Evolutionary conservation across 2,329 filamentous ascomycete species (phyloP), one percentile per base, ranked within the genome.

Genomic region (Drechslerella stenobrocha): DNA sequence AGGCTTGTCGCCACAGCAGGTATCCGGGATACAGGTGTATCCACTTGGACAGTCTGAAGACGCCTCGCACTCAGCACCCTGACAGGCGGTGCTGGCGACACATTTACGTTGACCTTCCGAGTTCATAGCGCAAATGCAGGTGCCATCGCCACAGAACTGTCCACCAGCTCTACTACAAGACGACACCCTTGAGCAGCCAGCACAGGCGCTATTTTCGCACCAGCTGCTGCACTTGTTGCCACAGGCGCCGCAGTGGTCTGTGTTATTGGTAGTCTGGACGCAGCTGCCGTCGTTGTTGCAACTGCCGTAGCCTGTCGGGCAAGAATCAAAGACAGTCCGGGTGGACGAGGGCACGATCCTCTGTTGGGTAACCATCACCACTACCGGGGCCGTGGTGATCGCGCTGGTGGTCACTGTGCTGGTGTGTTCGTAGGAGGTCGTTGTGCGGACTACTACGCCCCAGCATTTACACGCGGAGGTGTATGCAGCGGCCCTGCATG

Each of bases 71-170:
- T 34, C 26, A 5, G 9, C 18, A 28, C 53, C 61, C 4, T 37
- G 22, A 18, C 61, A 66, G 18, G 35, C 45, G 5, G 53, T 42
- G 26, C 40, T 42, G 46, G 53, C 40, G n/a, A 46, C 22, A 32
- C 61, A 66, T 5, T 23, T 24, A 22, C 47, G 53, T 34, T 66
- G 61, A 4, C 48, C 61, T 53, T 66, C 61, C 4, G 32, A 26
- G 42, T 58, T 66, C 18, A 53, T 22, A 42, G 37, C 52, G 48
- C 47, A 52, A 53, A 66, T 53, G 35, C 61, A 66, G 11, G 61
- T 66, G 2, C 45, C 53, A 11, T 44, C 53, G 8, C 40, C 61
- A 35, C 61, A 66, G 34, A 53, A 46, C 2, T 45, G 47, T 18
- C 61, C 61, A 11, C 61, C 61, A 13, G 45, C 9, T n/a, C 40